Base-by-base conservation (phyloP, 2,329 filamentous ascomycete genomes). In the Alternaria sp. region DNA sequence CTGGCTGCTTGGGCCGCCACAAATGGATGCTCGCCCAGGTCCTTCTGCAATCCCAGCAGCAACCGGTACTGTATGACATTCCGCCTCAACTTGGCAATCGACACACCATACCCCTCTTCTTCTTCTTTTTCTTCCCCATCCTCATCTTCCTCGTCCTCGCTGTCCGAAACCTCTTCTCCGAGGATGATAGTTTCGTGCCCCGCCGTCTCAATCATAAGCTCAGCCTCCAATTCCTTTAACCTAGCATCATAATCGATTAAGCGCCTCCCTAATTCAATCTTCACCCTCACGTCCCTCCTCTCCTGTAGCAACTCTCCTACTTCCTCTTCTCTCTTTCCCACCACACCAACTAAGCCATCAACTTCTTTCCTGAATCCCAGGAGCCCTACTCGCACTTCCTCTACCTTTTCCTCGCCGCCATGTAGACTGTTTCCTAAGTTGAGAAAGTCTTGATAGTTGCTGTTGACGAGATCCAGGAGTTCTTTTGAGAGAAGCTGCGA, bases 371-470 rank as follows among this genome's bases (percentile, higher is more conserved):
- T 84, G 71, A 99, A 97, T 0, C 92, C 92, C 60, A 98, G 77
- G 54, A 99, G 79, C 0, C 93, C 92, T 0, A 99, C 90, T 41
- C 92, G 86, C 31, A 98, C 90, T 72, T 96, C 92, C 74, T 96
- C 93, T 0, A 97, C 89, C 75, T 89, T 91, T 70, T 97, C 94
- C 72, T 96, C 93, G 7, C 96, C 96, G 3, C 93, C 93, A 53
- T 87, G 86, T 41, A 99, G 80, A 68, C 92, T 91, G 45, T 85
- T 87, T 0, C 95, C 96, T 0, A 99, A 80, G 0, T 88, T 89
- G 4, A 99, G 79, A 69, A 99, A 99, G 56, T 94, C 90, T 46
- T 92, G 90, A 76, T 99, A 98, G 78, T 99, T 96, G 51, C 90
- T 86, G 74, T 99, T 99, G 66, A 99, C 95, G 7, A 99, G 86